phyloP scores from a whole-genome alignment of 73 alveolate species.

The Paramecium sexaurelia region DNA sequence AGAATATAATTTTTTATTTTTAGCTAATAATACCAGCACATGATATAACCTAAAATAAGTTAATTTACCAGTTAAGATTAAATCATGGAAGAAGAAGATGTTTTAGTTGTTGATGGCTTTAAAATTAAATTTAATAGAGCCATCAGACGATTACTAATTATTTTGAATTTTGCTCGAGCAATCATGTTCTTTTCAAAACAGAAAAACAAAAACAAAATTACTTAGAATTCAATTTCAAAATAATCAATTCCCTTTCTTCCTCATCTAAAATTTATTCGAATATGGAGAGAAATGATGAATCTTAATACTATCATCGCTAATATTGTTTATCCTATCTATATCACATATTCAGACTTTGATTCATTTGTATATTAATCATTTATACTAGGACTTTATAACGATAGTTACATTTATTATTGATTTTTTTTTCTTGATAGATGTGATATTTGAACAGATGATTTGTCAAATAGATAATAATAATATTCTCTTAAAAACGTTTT shows the following conservation, averaged over 20 bases:
- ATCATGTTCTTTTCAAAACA: not conserved
- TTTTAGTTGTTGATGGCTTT: not conserved
- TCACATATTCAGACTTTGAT: not conserved
- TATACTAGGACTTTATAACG: constrained; percentile 3
- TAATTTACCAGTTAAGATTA: not conserved
- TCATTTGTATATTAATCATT: not conserved
- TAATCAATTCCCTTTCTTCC: constrained; percentile 7
- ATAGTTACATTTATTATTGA: not conserved
- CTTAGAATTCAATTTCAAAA: not conserved
- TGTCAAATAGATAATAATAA: constrained; percentile 27
- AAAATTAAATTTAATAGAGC: not conserved
- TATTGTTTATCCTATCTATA: not conserved
- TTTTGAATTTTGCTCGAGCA: not conserved
- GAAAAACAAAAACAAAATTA: not conserved
- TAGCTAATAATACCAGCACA: not conserved
- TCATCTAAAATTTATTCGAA: not conserved
- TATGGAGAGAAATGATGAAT: not conserved
- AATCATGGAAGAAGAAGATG: not conserved
- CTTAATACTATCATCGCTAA: not conserved
- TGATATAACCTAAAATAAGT: not conserved
- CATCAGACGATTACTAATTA: not conserved
- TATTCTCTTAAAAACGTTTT: not conserved
- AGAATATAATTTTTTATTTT: not conserved
- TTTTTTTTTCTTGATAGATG: not conserved
- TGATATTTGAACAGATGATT: not conserved